Conservation (phyloP, 805 yeast genomes). For the Metschnikowia arizonensis region DNA sequence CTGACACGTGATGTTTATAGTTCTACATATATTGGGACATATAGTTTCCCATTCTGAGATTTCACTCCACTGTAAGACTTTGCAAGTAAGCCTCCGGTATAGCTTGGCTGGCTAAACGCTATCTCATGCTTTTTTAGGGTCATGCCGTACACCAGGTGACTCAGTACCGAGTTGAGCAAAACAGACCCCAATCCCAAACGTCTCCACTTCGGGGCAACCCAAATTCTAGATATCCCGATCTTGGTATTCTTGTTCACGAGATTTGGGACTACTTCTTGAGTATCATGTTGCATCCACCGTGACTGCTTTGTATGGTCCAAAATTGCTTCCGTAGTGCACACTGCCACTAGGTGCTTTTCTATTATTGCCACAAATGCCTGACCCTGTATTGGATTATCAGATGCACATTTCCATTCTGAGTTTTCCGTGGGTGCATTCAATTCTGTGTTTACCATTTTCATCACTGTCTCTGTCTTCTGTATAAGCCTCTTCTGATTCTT, state of each 20-base stretch:
- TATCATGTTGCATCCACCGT: conserved; percentile 56
- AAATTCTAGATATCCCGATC: conserved; percentile 40
- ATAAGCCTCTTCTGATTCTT: conserved; percentile 22
- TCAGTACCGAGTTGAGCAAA: conserved; percentile 43
- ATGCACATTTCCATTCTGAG: conserved; percentile 25
- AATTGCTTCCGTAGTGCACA: conserved; percentile 50
- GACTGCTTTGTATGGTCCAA: conserved; percentile 29
- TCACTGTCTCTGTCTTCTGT: conserved; percentile 28
- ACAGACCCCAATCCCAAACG: conserved; percentile 46
- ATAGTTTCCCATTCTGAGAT: conserved; percentile 49
- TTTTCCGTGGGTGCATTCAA: conserved; percentile 50
- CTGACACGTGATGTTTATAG: conserved; percentile 12
- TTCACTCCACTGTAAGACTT: conserved; percentile 48
- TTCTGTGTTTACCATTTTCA: conserved; percentile 55
- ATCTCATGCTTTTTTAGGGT: conserved; percentile 39
- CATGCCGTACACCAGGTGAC: conserved; percentile 48
- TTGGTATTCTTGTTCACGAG: conserved; percentile 33
- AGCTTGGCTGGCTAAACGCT: conserved; percentile 74
- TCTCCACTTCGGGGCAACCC: conserved; percentile 46
- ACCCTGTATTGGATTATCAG: conserved; percentile 6
- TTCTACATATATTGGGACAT: conserved; percentile 49
- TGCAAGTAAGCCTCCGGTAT: conserved; percentile 59
- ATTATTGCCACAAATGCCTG: conserved; percentile 47
- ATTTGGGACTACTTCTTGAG: conserved; percentile 48
- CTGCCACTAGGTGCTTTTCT: conserved; percentile 48